Evolutionary conservation across 306 rosid species (phyloP).

Genomic region (Lupinus albus): DNA sequence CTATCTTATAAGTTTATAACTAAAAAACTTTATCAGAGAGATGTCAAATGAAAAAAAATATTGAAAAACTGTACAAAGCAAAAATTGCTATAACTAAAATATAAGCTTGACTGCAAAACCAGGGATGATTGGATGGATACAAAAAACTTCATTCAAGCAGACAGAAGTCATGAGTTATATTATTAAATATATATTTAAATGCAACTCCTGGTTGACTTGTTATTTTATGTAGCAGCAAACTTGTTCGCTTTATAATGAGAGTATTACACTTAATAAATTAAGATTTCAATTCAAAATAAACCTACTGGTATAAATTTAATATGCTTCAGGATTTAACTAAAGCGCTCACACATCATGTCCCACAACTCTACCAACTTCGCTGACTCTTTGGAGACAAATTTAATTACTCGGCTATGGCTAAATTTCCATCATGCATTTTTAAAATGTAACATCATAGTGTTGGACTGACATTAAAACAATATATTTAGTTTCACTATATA

Average conservation of each 20-base stretch:
- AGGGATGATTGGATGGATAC: background rate
- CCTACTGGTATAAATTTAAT: background rate
- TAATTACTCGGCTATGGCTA: background rate
- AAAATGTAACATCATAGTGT: background rate
- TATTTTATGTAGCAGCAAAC: background rate
- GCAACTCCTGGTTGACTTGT: background rate
- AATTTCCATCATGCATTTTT: background rate
- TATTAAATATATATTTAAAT: too few species aligned
- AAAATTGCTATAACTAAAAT: conserved; percentile 24
- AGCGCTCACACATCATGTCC: too few species aligned
- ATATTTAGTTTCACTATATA: background rate
- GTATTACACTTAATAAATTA: background rate
- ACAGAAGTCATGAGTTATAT: background rate
- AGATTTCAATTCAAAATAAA: too few species aligned
- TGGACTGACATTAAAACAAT: background rate
- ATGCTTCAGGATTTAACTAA: background rate
- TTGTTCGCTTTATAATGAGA: background rate
- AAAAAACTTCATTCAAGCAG: background rate
- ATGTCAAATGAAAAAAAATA: conserved; percentile 6
- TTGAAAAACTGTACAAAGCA: conserved; percentile 14
- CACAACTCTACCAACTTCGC: too few species aligned
- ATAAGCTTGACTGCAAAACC: conserved; percentile 18
- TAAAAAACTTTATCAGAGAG: background rate
- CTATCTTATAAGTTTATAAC: background rate
- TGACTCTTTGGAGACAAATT: too few species aligned